phyloP scores from a whole-genome alignment of 352 stramenopile species.

The Blastocystis sp. region DNA sequence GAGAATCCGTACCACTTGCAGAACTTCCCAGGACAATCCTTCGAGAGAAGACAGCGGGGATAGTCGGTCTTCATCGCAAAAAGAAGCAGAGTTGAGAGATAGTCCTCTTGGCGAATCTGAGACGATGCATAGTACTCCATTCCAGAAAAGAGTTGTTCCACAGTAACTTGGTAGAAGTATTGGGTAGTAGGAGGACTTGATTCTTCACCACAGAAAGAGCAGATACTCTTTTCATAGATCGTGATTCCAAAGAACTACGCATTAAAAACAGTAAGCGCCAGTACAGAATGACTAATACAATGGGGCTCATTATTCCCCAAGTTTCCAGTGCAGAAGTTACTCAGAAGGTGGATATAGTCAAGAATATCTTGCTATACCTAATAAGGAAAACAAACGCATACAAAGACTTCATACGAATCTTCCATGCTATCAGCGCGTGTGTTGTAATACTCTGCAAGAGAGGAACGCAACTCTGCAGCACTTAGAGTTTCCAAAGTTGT shows the following conservation, averaged over 20 bases:
- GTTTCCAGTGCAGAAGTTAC: background rate
- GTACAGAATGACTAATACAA: constrained; percentile 41
- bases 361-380: constrained; percentile 29
- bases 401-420: constrained; percentile 46
- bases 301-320: background rate
- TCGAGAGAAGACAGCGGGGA: constrained; percentile 21
- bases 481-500: constrained; percentile 8
- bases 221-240: constrained; percentile 47
- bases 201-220: constrained; percentile 53
- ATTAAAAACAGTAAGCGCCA: background rate
- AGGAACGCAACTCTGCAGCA: background rate
- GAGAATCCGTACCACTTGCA: background rate
- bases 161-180: constrained; percentile 38
- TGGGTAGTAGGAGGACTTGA: background rate
- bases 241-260: constrained; percentile 33
- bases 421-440: constrained; percentile 6
- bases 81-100: constrained; percentile 5
- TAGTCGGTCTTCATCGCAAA: constrained; percentile 53
- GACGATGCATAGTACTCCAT: constrained; percentile 40
- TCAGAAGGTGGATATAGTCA: constrained; percentile 30
- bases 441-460: constrained; percentile 8
- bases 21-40: constrained; percentile 15
- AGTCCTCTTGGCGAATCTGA: constrained; percentile 11
- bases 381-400: background rate
- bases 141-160: constrained; percentile 32